Evolutionary conservation across 1,284 basidiomycete genomes (phyloP).

Genomic region (Amylostereum areolatum): DNA sequence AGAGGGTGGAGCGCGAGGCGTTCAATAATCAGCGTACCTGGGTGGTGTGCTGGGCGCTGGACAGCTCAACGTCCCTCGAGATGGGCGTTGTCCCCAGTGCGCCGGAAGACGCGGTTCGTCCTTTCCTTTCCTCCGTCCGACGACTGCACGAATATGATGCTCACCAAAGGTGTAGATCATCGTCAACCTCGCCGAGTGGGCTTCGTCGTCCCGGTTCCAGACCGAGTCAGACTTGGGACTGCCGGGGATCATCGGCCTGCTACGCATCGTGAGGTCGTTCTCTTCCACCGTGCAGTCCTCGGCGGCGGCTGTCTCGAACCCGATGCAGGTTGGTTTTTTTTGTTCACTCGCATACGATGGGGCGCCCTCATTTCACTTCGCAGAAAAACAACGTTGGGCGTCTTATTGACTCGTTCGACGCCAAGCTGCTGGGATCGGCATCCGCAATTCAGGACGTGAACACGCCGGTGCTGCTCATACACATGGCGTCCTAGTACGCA

Average conservation of each 20-base stretch:
- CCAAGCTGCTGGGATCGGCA: background rate
- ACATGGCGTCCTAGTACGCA: conserved; percentile 23
- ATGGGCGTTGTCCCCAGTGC: conserved; percentile 41
- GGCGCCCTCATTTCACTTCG: background rate
- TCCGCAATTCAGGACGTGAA: background rate
- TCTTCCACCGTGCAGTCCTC: conserved; percentile 15
- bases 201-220: conserved; percentile 21
- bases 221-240: conserved; percentile 22
- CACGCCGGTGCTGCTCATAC: conserved; percentile 15
- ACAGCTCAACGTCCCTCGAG: conserved; percentile 36
- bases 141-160: conserved; percentile 16
- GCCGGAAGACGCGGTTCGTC: conserved; percentile 32
- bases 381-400: conserved; percentile 10
- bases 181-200: conserved; percentile 17
- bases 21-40: conserved; percentile 41
- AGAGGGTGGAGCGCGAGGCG: conserved; percentile 36
- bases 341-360: background rate
- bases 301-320: too few relatives aligned
- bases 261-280: conserved; percentile 26
- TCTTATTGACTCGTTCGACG: background rate
- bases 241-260: conserved; percentile 23
- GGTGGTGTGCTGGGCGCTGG: conserved; percentile 41
- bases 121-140: conserved; percentile 1
- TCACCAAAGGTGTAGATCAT: conserved; percentile 16
- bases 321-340: too few relatives aligned